These are phyloP conservation scores for Cornus controversa DNA, from an alignment of 148 eudicot genomes.

Conservation along the genomic window DNA sequence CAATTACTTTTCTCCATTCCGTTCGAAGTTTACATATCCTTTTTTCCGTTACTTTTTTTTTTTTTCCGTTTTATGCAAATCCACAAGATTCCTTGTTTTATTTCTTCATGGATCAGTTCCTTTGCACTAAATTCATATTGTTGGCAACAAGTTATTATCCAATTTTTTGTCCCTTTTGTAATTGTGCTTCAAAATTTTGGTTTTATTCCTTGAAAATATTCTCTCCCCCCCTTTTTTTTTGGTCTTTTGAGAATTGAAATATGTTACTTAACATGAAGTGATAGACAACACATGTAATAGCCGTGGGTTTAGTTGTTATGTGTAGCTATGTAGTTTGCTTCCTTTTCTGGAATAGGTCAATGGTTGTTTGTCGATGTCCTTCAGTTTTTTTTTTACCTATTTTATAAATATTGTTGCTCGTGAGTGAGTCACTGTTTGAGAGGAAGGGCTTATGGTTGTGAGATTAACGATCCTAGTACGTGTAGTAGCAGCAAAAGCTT, in stretches of 20 bases:
- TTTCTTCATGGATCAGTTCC: constrained; percentile 13
- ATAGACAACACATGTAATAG: neutral
- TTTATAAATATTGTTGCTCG: too few species aligned
- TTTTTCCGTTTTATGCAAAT: constrained; percentile 17
- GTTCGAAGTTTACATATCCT: neutral
- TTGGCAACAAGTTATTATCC: neutral
- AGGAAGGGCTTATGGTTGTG: too few species aligned
- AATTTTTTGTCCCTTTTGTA: neutral
- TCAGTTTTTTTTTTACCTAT: neutral
- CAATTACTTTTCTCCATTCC: constrained; percentile 20
- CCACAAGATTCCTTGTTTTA: constrained; percentile 13
- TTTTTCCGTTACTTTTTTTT: neutral
- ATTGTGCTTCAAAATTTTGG: constrained; percentile 9
- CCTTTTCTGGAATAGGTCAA: neutral
- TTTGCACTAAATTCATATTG: neutral
- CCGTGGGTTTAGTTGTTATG: neutral
- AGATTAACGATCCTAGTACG: neutral
- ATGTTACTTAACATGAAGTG: neutral
- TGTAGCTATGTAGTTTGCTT: neutral
- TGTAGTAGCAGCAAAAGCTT: neutral
- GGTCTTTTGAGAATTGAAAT: neutral
- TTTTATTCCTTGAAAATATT: neutral
- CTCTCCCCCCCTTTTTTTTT: neutral
- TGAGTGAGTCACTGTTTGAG: too few species aligned
- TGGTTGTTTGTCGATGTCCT: neutral